Conservation (phyloP, 768 basidiomycete species). For the Lactifluus volemus region DNA sequence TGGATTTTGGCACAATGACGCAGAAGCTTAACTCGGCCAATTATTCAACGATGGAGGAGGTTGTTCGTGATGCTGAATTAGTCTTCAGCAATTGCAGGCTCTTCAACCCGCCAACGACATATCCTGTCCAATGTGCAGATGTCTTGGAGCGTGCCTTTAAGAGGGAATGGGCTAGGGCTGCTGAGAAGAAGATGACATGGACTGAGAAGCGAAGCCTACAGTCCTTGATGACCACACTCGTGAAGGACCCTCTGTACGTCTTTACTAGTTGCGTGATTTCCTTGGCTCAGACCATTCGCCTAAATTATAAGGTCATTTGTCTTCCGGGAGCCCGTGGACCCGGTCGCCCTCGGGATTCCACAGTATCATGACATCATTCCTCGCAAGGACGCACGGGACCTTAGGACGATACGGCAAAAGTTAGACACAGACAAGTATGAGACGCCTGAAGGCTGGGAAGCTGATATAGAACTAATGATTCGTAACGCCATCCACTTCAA, state of each 20-base stretch:
- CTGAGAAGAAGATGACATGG: slow-evolving; percentile 64
- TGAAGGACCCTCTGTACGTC: slow-evolving; percentile 58
- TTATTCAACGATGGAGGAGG: slow-evolving; percentile 76
- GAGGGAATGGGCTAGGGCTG: slow-evolving; percentile 78
- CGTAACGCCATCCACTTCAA: slow-evolving; percentile 88
- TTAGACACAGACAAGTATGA: slow-evolving; percentile 80
- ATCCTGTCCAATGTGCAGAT: slow-evolving; percentile 63
- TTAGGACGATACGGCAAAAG: slow-evolving; percentile 71
- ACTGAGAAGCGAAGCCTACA: slow-evolving; percentile 75
- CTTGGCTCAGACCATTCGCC: background rate
- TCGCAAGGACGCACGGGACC: slow-evolving; percentile 78
- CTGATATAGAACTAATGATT: slow-evolving; percentile 82
- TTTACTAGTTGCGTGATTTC: slow-evolving; percentile 5
- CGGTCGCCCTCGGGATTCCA: slow-evolving; percentile 71
- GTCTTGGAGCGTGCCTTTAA: slow-evolving; percentile 66
- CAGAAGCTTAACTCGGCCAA: slow-evolving; percentile 54
- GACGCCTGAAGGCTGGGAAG: slow-evolving; percentile 67
- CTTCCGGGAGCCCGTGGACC: slow-evolving; percentile 85
- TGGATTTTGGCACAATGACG: slow-evolving; percentile 85
- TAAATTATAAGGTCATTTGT: slow-evolving; percentile 49
- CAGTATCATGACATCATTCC: slow-evolving; percentile 84
- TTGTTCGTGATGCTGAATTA: slow-evolving; percentile 71
- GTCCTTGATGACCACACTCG: slow-evolving; percentile 57
- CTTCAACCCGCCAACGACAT: slow-evolving; percentile 83
- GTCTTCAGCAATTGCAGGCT: slow-evolving; percentile 84